These are phyloP conservation scores for Dendrothele bispora DNA, from an alignment of 768 basidiomycete species.

Conservation along the genomic window DNA sequence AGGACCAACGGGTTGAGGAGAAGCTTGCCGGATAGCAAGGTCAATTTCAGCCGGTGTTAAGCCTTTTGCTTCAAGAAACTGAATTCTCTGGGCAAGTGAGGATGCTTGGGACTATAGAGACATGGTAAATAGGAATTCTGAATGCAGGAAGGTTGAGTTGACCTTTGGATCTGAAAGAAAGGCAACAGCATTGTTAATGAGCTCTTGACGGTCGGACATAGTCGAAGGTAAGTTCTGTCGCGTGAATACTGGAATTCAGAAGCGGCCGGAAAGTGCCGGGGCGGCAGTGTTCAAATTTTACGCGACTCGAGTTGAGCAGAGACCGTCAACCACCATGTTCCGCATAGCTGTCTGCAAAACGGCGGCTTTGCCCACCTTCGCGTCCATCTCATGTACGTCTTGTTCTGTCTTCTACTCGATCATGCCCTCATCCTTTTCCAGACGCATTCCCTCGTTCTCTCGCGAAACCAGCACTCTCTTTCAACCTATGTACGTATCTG, in stretches of 20 bases:
- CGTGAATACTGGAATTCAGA: too few species aligned
- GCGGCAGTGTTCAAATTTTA: not conserved
- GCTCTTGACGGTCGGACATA: conserved; percentile 64
- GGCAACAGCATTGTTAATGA: conserved; percentile 77
- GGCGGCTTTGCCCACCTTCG: conserved; percentile 47
- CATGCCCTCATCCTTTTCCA: conserved; percentile 7
- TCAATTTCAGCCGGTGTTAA: conserved; percentile 84
- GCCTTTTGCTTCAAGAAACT: conserved; percentile 96
- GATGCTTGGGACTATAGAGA: conserved; percentile 67
- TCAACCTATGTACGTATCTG: conserved; percentile 27
- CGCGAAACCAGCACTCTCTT: conserved; percentile 28
- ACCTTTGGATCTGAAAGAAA: conserved; percentile 89
- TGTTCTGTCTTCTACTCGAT: not conserved
- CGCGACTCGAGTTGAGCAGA: not conserved
- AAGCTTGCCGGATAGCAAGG: conserved; percentile 69
- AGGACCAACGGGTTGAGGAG: conserved; percentile 25
- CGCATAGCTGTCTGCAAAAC: conserved; percentile 52
- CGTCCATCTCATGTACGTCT: conserved; percentile 44
- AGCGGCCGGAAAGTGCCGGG: too few species aligned
- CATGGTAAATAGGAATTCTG: not conserved
- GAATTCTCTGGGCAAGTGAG: conserved; percentile 78
- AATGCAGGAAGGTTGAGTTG: conserved; percentile 12
- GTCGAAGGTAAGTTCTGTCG: too few species aligned
- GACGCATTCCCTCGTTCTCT: conserved; percentile 30
- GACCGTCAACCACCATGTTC: conserved; percentile 40